A percentile compares a stretch with the other conserved stretches of the same genome.
Evolutionary conservation across 192 early-diverging fungal species (phyloP).

Genomic region (Coemansia sp.): DNA sequence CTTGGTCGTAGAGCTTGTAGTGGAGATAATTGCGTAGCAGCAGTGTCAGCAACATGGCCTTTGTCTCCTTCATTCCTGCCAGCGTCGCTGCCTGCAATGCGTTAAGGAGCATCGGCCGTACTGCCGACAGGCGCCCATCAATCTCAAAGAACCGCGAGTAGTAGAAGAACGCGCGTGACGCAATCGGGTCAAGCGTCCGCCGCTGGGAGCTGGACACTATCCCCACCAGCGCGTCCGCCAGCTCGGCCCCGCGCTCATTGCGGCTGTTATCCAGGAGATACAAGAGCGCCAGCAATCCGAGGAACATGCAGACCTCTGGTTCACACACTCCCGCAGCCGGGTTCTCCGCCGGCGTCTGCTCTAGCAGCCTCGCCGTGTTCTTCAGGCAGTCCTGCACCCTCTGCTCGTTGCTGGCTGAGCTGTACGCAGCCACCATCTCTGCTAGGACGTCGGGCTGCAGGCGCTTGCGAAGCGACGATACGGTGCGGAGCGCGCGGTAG

Average conservation of each 20-base stretch:
- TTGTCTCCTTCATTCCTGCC: slow-evolving; percentile 76
- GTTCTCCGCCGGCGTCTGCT: slow-evolving; percentile 3
- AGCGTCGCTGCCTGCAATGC: slow-evolving; percentile 90
- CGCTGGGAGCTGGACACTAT: slow-evolving; percentile 67
- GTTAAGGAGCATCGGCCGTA: slow-evolving; percentile 69
- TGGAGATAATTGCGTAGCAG: slow-evolving; percentile 89
- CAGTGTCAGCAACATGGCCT: slow-evolving; percentile 86
- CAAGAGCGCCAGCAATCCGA: slow-evolving; percentile 75
- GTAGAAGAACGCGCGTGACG: slow-evolving; percentile 90
- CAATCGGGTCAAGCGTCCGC: slow-evolving; percentile 84
- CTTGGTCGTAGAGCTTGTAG: slow-evolving; percentile 95
- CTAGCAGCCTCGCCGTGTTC: slow-evolving; percentile 3
- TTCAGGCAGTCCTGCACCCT: slow-evolving; percentile 18
- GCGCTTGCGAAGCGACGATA: slow-evolving; percentile 73
- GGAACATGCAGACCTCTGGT: slow-evolving; percentile 82
- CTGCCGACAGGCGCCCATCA: slow-evolving; percentile 60
- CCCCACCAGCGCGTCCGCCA: slow-evolving; percentile 62
- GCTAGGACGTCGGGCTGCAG: slow-evolving; percentile 61
- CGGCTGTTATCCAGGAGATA: slow-evolving; percentile 75
- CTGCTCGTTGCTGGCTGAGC: slow-evolving; percentile 8
- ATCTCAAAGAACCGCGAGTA: slow-evolving; percentile 88
- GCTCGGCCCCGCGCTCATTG: slow-evolving; percentile 60
- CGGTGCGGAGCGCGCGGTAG: slow-evolving; percentile 79
- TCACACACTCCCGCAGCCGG: slow-evolving; percentile 31
- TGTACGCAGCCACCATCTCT: slow-evolving; percentile 53